Base-by-base conservation (phyloP, 306 rosid genomes). In the Gynostemma pentaphyllum region DNA sequence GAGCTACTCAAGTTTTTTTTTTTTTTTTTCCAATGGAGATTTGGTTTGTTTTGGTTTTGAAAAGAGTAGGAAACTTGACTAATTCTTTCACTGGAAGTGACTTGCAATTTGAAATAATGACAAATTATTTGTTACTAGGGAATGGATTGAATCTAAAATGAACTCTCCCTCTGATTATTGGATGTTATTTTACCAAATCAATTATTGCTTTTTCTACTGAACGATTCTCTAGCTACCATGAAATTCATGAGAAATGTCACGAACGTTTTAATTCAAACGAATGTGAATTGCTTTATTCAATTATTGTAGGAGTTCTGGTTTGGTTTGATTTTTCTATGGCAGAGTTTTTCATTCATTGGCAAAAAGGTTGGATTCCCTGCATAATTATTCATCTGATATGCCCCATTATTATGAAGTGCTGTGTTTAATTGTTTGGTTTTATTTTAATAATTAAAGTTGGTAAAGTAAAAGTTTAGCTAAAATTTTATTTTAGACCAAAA, bases 321-420 rank as follows among this genome's bases (percentile, higher is more conserved):
- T 30, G 37, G 37, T 54, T 37, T 56, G 4, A 23, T 56, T 56
- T 16, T 59, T 59, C 65, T 30, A 59, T 59, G 65, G 12, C 47
- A 32, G 64, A 59, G 18, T 37, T 37, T 37, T 5, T 18, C 18
- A 44, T 59, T 2, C 18, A 5, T 37, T 11, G 30, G 64, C 5
- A 11, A 37, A 57, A 36, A 21, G 64, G 46, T 56, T 55, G 63
- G 63, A 16, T 26, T 23, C 63, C n/a, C 11, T 39, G 12, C 36
- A 28, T 34, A 32, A 18, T 21, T 36, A 15, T 52, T 28, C 30
- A 36, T 59, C 44, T 18, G 30, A 21, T 36, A 36, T 21, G 46
- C 18, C 28, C 64, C 30, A 11, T 10, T 46, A 57, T 36, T 12
- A 57, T 57, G 29, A 36, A 13, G 34, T 34, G 16, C 36, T 37